Evolutionary conservation across 2,329 filamentous ascomycete species (phyloP), one percentile per base, ranked within the genome.

Genomic region (Pyricularia sp.): DNA sequence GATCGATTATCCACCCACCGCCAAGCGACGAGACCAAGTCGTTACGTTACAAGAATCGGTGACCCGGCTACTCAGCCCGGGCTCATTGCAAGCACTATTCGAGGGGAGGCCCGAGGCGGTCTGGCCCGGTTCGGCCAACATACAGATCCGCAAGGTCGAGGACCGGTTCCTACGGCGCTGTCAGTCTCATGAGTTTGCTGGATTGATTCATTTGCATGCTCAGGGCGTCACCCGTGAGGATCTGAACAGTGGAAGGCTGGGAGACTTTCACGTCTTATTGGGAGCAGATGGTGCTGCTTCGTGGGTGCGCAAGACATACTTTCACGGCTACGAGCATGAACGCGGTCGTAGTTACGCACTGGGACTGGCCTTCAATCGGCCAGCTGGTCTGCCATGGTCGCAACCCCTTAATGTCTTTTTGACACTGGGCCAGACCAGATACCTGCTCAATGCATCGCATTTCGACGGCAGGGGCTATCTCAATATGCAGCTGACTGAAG

Each of bases 61-160:
- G 50, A 78, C 76, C 2, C 70, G 58, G 4, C 71, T 78, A 10
- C 71, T 79, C 66, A 77, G 71, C 66, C 68, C 72, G 14, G 69
- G 59, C 3, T 75, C 76, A 3, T 75, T 69, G 14, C 70, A 76
- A 9, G 77, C 76, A 0, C 73, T 79, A 25, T 78, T 78, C 64
- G 73, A 73, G 1, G 76, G 75, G 0, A 72, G 75, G 2, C 76
- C 77, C 0, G 78, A 79, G 69, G 70, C 72, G 0, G 78, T 79
- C 0, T 79, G 77, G 78, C 78, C 78, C 4, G 76, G 74, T 0
- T 78, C 77, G 9, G 76, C 76, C 25, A 79, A 79, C 66, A 77
- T 79, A 26, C 77, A 79, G 69, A 79, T 79, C 67, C 76, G 77
- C 63, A 79, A 79, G 72, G 76, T 79, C n/a, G 77, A 79, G 59